Conservation (phyloP, 2,329 filamentous ascomycete genomes). For the Neonectria hederae region DNA sequence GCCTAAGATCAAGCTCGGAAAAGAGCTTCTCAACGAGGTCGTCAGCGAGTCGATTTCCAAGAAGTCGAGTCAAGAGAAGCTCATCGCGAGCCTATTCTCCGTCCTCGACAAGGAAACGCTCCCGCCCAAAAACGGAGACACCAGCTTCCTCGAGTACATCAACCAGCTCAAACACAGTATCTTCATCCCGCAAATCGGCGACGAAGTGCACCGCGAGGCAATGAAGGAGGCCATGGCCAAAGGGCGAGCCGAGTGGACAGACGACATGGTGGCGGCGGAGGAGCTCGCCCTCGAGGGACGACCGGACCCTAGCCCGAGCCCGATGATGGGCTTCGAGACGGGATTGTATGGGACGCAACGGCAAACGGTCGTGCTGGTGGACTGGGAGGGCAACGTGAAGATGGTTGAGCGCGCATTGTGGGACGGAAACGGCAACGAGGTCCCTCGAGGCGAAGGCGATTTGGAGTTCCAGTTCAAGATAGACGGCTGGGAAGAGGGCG, state of each 20-base stretch:
- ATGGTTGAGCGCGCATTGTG: slow-evolving; percentile 69
- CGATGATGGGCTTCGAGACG: slow-evolving; percentile 59
- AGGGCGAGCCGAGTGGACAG: slow-evolving; percentile 50
- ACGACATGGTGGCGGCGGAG: slow-evolving; percentile 51
- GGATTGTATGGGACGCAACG: slow-evolving; percentile 73
- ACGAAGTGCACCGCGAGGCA: slow-evolving; percentile 54
- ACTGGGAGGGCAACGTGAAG: slow-evolving; percentile 69
- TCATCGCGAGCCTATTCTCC: slow-evolving; percentile 62
- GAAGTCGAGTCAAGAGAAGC: slow-evolving; percentile 54
- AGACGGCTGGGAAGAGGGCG: slow-evolving; percentile 58
- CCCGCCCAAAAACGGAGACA: slow-evolving; percentile 51
- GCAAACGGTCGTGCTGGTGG: slow-evolving; percentile 70
- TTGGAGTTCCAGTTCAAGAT: slow-evolving; percentile 65
- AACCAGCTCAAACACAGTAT: slow-evolving; percentile 66
- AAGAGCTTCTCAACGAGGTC: slow-evolving; percentile 54
- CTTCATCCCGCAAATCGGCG: slow-evolving; percentile 68
- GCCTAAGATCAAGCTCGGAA: slow-evolving; percentile 69
- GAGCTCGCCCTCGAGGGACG: slow-evolving; percentile 49
- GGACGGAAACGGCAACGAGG: slow-evolving; percentile 64
- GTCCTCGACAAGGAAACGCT: slow-evolving; percentile 68
- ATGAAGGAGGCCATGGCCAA: slow-evolving; percentile 55
- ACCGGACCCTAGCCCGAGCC: slow-evolving; percentile 48
- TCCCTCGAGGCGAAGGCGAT: slow-evolving; percentile 65
- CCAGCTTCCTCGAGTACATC: slow-evolving; percentile 64
- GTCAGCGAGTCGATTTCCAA: slow-evolving; percentile 53